These are phyloP conservation scores for Dictyostelium brefeldianum DNA, from an alignment of 78 protist genomes.

Conservation along the genomic window DNA sequence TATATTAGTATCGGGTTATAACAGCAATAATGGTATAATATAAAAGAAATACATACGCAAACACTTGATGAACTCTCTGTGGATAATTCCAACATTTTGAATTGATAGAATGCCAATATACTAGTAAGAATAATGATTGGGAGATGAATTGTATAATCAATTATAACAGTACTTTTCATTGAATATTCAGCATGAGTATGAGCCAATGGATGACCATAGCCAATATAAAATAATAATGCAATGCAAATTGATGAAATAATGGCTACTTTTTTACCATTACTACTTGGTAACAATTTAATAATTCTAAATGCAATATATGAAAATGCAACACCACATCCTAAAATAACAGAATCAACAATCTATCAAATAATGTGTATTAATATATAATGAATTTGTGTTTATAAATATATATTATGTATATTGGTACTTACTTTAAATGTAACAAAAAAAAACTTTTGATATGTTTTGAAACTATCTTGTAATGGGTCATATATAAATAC, in stretches of 20 bases:
- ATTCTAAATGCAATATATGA: constrained; percentile 43
- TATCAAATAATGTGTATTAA: neutral
- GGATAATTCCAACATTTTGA: constrained; percentile 60
- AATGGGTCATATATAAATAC: constrained; percentile 20
- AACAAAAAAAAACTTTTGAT: constrained; percentile 41
- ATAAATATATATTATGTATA: neutral
- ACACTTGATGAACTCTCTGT: constrained; percentile 38
- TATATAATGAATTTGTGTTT: neutral
- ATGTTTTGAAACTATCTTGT: neutral
- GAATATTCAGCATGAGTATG: constrained; percentile 11
- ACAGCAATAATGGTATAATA: neutral
- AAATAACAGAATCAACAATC: constrained; percentile 24
- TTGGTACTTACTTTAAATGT: constrained; percentile 60
- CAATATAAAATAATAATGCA: constrained; percentile 36
- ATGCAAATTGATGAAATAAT: constrained; percentile 53
- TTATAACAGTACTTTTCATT: constrained; percentile 16
- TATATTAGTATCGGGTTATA: neutral
- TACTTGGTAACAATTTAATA: constrained; percentile 14
- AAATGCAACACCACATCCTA: constrained; percentile 29
- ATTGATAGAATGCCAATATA: constrained; percentile 61
- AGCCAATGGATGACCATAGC: constrained; percentile 45
- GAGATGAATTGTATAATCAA: constrained; percentile 50
- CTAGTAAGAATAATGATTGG: constrained; percentile 61
- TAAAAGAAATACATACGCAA: neutral
- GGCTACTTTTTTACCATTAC: constrained; percentile 43